These are phyloP conservation scores for Angophora floribunda DNA, from an alignment of 345 rosid species.

Conservation along the genomic window DNA sequence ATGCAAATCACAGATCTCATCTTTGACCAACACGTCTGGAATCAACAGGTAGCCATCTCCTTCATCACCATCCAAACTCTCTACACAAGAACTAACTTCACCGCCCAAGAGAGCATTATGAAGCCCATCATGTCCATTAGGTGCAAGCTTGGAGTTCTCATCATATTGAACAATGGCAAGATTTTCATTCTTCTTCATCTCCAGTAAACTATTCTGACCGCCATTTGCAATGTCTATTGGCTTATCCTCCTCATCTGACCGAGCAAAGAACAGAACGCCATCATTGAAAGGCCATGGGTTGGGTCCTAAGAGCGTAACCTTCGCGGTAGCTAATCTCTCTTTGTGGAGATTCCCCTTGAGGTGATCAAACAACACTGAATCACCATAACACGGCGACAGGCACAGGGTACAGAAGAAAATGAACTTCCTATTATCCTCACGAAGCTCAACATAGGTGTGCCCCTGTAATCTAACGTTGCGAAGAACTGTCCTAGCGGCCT, in stretches of 20 bases:
- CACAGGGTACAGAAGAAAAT: conserved; percentile 87
- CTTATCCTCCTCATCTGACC: conserved; percentile 22
- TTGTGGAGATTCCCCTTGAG: conserved; percentile 69
- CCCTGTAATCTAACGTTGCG: conserved; percentile 55
- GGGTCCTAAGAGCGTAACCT: conserved; percentile 51
- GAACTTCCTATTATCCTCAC: conserved; percentile 63
- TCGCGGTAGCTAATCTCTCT: conserved; percentile 64
- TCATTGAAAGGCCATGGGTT: conserved; percentile 95
- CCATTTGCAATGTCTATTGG: conserved; percentile 3
- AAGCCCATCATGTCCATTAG: conserved; percentile 1
- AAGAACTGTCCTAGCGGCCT: conserved; percentile 56
- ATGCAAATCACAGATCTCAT: conserved; percentile 45
- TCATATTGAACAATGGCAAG: conserved; percentile 49
- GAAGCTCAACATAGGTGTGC: conserved; percentile 70
- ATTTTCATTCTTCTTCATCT: conserved; percentile 15
- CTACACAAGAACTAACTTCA: not conserved
- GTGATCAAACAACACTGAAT: conserved; percentile 61
- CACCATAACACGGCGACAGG: conserved; percentile 78
- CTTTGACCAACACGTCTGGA: conserved; percentile 47
- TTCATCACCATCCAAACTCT: conserved; percentile 5
- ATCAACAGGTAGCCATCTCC: conserved; percentile 25
- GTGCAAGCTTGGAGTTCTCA: conserved; percentile 3
- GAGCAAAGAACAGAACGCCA: conserved; percentile 74
- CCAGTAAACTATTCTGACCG: conserved; percentile 11
- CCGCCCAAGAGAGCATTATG: not conserved